Conservation (phyloP, 805 yeast species). For the Ogataea naganishii region DNA sequence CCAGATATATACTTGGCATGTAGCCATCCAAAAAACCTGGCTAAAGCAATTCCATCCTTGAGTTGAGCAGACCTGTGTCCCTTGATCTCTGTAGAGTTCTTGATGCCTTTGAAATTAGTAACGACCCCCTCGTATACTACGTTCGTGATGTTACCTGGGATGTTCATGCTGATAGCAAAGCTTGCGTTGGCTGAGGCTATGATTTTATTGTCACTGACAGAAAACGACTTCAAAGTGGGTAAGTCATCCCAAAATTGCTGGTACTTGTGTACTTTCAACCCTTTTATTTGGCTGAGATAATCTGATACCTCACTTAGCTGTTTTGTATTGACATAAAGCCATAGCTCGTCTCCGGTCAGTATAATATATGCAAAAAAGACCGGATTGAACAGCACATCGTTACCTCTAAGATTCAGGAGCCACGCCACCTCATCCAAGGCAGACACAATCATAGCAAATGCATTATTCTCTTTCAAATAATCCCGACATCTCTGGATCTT, state of each 20-base stretch:
- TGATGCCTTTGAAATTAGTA: conserved; percentile 61
- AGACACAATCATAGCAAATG: conserved; percentile 43
- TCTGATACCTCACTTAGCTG: conserved; percentile 18
- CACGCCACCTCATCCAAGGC: conserved; percentile 44
- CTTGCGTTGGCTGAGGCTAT: conserved; percentile 17
- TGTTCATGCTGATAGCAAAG: conserved; percentile 17
- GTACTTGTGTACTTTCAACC: conserved; percentile 40
- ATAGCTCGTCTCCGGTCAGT: conserved; percentile 28
- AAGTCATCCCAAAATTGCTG: conserved; percentile 51
- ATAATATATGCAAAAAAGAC: conserved; percentile 69
- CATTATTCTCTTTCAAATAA: conserved; percentile 17
- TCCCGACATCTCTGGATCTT: conserved; percentile 27
- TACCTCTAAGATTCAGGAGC: conserved; percentile 43
- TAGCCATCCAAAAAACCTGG: conserved; percentile 76
- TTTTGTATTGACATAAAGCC: conserved; percentile 33
- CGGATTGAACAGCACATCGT: conserved; percentile 77
- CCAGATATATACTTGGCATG: conserved; percentile 43
- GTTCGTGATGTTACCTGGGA: conserved; percentile 15
- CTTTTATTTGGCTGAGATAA: conserved; percentile 16
- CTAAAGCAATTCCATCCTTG: conserved; percentile 74
- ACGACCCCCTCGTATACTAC: conserved; percentile 24
- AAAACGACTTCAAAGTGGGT: conserved; percentile 15
- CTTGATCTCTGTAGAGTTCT: conserved; percentile 61
- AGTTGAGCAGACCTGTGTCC: conserved; percentile 73
- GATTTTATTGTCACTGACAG: conserved; percentile 6